Base-by-base conservation (phyloP, 1,139 yeast genomes). In the Lodderomyces theae region DNA sequence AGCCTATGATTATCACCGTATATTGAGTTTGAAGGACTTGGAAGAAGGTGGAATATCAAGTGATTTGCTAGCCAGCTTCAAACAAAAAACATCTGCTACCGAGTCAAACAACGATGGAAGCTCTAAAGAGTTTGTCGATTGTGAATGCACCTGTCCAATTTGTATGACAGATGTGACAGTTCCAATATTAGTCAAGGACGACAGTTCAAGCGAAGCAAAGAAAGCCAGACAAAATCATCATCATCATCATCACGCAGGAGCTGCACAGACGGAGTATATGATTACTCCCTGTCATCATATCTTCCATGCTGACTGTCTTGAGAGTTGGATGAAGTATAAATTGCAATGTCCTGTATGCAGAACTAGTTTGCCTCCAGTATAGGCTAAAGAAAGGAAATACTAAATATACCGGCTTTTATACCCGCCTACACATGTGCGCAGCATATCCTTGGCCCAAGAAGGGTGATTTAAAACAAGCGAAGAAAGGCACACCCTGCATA, bases 341-440 rank as follows among this genome's bases (percentile, higher is more conserved):
- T 63, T 90, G 39, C 96, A 89, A 55, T 90, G 97, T 63, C 97
- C 97, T 0, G 94, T 89, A 3, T 90, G 97, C 61, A 74, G 97
- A 53, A 80, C 80, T 46, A 79, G 88, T 19, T 66, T 90, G 36
- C 97, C 97, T 1, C 96, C 97, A 11, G 42, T 53, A 39, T 54
- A 46, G n/a, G n/a, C n/a, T n/a, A 37, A 35, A 12, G 17, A 31
- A 15, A 11, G 24, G 34, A 22, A 22, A 17, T 11, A 12, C 12
- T 11, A 18, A 24, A 24, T 5, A 24, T 11, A 12, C 6, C n/a
- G 16, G 16, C 5, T 5, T 4, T 25, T 25, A 25, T 25, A 12
- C 12, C 29, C 29, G 29, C 29, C 12, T 5, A 12, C n/a, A n/a
- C n/a, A n/a, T n/a, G n/a, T n/a, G n/a, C n/a, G n/a, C n/a, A n/a